These are phyloP conservation scores for Xylaria cubensis DNA, from an alignment of 495 filamentous ascomycete genomes.

Conservation along the genomic window DNA sequence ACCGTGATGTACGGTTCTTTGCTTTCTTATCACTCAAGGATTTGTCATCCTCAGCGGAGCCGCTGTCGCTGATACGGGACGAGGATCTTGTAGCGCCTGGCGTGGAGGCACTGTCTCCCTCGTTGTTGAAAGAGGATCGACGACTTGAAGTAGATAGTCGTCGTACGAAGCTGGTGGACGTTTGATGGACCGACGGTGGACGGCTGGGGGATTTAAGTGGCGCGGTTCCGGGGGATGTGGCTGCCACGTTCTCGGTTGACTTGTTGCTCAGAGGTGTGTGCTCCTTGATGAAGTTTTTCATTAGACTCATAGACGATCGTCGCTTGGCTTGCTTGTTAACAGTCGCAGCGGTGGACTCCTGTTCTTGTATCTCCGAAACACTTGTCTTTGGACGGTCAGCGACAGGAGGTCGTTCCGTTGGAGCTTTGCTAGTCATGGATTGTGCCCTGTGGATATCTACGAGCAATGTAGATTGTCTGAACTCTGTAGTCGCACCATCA, in stretches of 20 bases:
- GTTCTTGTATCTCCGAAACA: slow-evolving; percentile 49
- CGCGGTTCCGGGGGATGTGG: slow-evolving; percentile 34
- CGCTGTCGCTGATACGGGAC: slow-evolving; percentile 40
- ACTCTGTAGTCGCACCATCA: slow-evolving; percentile 59
- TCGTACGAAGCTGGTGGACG: slow-evolving; percentile 38
- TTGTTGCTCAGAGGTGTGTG: slow-evolving; percentile 49
- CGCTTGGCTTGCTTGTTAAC: slow-evolving; percentile 41
- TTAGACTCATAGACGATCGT: slow-evolving; percentile 57
- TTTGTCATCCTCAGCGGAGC: slow-evolving; percentile 43
- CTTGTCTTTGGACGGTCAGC: slow-evolving; percentile 37
- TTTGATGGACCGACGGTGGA: slow-evolving; percentile 49
- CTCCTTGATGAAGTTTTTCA: slow-evolving; percentile 62
- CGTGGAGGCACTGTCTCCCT: slow-evolving; percentile 33
- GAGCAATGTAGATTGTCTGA: slow-evolving; percentile 73
- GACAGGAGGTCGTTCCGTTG: slow-evolving; percentile 28
- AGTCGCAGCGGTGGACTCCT: slow-evolving; percentile 30
- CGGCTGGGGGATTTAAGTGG: slow-evolving; percentile 50
- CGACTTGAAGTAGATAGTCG: slow-evolving; percentile 55
- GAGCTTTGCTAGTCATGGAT: slow-evolving; percentile 27
- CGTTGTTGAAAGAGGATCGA: slow-evolving; percentile 48
- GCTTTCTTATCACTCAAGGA: slow-evolving; percentile 62
- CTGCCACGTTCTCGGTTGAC: slow-evolving; percentile 48
- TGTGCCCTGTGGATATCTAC: slow-evolving; percentile 69
- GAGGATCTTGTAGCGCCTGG: slow-evolving; percentile 38
- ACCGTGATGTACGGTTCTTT: slow-evolving; percentile 69